phyloP scores from a whole-genome alignment of 2,329 filamentous ascomycete species.

The Cytospora piceicola region DNA sequence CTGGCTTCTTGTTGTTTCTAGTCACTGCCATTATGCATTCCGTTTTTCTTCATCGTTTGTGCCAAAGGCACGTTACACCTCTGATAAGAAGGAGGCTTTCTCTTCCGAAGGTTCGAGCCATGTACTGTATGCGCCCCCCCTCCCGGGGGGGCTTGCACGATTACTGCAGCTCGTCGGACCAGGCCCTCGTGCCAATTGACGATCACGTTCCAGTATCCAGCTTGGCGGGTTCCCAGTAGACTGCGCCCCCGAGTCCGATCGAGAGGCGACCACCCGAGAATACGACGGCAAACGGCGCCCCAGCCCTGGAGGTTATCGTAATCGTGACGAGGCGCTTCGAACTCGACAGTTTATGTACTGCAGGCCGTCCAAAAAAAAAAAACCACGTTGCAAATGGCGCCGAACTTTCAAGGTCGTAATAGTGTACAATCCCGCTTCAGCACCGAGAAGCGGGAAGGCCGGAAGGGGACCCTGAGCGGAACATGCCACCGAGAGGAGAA shows the following conservation, averaged over 20 bases:
- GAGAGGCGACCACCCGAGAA: neutral
- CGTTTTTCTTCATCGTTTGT: neutral
- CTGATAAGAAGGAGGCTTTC: neutral
- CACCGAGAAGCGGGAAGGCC: neutral
- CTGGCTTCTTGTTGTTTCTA: neutral
- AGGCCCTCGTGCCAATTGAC: neutral
- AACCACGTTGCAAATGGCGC: neutral
- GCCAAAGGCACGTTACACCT: no score
- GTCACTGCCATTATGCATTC: neutral
- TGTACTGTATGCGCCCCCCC: no score
- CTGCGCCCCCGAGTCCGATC: neutral
- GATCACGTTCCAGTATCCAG: no score
- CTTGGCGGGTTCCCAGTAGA: neutral
- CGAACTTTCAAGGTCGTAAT: neutral
- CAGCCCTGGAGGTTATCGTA: neutral
- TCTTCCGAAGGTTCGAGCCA: neutral
- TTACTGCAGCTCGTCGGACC: no score
- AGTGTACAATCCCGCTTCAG: neutral
- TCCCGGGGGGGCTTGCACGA: no score
- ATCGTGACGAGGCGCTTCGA: neutral
- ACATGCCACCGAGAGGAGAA: neutral
- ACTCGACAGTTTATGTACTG: neutral
- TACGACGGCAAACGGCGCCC: neutral
- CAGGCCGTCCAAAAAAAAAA: no score
- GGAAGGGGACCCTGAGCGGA: neutral